Percentiles rank a stretch among this genome's conserved stretches.
phyloP scores from a whole-genome alignment of 331 rosid genomes.

The Rosa hybrid region DNA sequence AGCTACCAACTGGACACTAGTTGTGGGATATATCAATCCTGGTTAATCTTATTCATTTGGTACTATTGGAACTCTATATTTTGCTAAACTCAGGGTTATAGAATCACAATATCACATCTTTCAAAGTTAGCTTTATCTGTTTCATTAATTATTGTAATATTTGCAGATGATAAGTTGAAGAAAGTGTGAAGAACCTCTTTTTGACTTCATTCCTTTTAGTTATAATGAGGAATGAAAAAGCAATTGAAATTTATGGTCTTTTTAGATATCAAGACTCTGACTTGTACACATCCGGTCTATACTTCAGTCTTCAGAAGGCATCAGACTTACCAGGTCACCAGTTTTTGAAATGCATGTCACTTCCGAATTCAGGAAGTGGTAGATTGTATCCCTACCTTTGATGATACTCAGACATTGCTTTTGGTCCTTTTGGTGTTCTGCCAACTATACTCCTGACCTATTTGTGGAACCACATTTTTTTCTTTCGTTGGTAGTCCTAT shows the following conservation, averaged over 20 bases:
- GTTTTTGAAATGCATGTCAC: background rate
- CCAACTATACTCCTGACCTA: background rate
- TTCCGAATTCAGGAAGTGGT: background rate
- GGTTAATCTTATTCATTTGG: background rate
- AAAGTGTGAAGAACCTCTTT: background rate
- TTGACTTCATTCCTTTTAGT: background rate
- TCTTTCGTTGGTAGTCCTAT: background rate
- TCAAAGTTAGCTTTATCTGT: background rate
- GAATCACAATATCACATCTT: background rate
- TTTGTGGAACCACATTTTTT: background rate
- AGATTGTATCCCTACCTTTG: background rate
- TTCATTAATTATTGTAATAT: background rate
- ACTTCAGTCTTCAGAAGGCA: background rate
- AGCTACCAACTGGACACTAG: background rate
- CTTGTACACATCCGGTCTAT: too few species aligned
- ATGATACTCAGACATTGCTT: background rate
- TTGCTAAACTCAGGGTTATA: background rate
- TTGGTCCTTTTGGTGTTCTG: background rate
- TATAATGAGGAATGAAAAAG: background rate
- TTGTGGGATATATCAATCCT: background rate
- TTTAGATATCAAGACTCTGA: too few species aligned
- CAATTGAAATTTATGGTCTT: too few species aligned
- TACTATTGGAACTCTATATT: background rate
- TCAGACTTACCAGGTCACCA: background rate
- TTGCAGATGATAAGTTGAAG: background rate